These are phyloP conservation scores for Cyberlindnera euphorbiae DNA, from an alignment of 805 yeast species.

Conservation along the genomic window DNA sequence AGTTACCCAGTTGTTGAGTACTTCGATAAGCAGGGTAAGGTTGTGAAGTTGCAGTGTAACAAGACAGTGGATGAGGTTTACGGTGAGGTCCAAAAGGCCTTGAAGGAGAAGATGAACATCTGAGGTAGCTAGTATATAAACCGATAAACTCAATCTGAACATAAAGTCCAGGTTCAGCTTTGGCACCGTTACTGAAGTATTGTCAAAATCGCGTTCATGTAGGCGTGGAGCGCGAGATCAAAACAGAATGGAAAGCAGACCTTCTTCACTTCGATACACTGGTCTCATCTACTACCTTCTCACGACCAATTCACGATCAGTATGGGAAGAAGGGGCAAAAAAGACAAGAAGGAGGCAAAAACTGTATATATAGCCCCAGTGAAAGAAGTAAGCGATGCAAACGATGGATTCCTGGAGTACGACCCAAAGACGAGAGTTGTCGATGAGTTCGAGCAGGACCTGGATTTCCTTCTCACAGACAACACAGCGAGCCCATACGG, in stretches of 20 bases:
- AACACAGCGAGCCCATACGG: background rate
- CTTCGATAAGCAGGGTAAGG: constrained; percentile 67
- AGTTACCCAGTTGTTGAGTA: constrained; percentile 92
- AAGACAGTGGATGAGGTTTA: constrained; percentile 78
- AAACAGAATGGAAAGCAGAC: too few species aligned
- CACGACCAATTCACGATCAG: too few species aligned
- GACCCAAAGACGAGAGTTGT: constrained; percentile 17
- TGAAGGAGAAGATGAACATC: constrained; percentile 38
- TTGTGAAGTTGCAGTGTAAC: constrained; percentile 75
- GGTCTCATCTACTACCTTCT: too few species aligned
- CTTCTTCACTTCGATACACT: too few species aligned
- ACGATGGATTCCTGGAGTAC: constrained; percentile 3
- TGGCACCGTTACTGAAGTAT: too few species aligned
- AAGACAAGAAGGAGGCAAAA: constrained; percentile 4
- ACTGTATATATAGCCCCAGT: constrained; percentile 13
- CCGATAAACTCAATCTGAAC: background rate
- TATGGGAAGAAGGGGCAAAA: constrained; percentile 14
- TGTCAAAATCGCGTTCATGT: too few species aligned
- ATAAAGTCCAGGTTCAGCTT: too few species aligned
- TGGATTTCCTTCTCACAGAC: constrained; percentile 13
- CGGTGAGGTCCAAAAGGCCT: constrained; percentile 57
- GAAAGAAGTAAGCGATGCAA: background rate
- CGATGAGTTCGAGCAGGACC: constrained; percentile 19
- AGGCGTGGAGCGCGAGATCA: background rate
- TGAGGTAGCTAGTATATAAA: background rate